Percentiles rank a stretch among this genome's conserved stretches.
Evolutionary conservation across 2,329 filamentous ascomycete species (phyloP).

Genomic region (Trichoderma sp.): DNA sequence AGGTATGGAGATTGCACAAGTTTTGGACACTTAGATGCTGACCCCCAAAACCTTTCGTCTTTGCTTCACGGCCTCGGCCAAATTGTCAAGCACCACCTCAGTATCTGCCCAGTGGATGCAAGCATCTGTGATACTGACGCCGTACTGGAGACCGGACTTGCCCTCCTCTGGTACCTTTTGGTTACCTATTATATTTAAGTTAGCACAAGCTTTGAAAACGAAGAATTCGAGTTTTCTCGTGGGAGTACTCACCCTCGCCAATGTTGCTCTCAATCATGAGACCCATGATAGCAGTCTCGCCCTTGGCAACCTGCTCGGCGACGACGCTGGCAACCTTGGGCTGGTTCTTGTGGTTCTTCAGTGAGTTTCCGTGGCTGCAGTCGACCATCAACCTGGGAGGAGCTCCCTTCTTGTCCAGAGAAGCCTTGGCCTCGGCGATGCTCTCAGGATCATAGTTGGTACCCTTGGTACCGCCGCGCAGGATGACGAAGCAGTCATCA

Average conservation of each 20-base stretch:
- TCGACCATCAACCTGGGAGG: conserved; percentile 88
- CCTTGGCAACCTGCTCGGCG: conserved; percentile 79
- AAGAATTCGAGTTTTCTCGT: neutral
- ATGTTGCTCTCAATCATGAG: conserved; percentile 99
- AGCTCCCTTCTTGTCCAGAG: conserved; percentile 71
- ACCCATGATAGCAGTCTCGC: conserved; percentile 87
- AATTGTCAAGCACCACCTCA: conserved; percentile 68
- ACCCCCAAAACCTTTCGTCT: conserved; percentile 52
- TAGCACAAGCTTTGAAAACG: conserved; percentile 28
- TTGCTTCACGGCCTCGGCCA: conserved; percentile 78
- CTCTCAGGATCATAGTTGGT: conserved; percentile 90
- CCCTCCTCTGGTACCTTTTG: conserved; percentile 92
- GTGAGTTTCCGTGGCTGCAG: conserved; percentile 94
- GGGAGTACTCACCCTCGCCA: conserved; percentile 65
- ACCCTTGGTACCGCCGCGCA: conserved; percentile 87
- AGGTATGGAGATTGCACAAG: neutral
- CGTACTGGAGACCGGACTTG: conserved; percentile 81
- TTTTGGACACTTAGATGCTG: neutral
- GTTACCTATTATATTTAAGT: conserved; percentile 52
- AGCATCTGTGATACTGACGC: conserved; percentile 94
- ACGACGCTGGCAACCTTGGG: conserved; percentile 83
- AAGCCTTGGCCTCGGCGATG: conserved; percentile 78
- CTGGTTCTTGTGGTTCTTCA: conserved; percentile 97
- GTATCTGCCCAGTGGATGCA: conserved; percentile 96
- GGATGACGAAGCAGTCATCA: conserved; percentile 94